Conservation (phyloP, 805 yeast species). For the Pichia phayaonensis region DNA sequence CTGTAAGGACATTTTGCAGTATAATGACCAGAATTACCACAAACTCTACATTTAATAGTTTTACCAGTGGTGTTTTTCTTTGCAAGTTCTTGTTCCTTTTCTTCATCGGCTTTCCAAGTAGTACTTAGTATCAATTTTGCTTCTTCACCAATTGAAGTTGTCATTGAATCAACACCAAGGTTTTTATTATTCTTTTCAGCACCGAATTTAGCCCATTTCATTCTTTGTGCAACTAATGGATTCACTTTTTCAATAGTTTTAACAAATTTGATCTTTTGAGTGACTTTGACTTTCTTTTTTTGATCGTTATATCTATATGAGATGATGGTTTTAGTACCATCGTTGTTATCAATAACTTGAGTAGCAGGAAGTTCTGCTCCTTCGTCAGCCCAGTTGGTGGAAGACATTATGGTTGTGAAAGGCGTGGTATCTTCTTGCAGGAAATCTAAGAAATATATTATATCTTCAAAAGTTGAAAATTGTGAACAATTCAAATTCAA, state of each 20-base stretch:
- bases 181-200: slow-evolving; percentile 57
- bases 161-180: slow-evolving; percentile 81
- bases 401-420: neutral
- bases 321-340: slow-evolving; percentile 85
- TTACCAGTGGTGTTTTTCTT: slow-evolving; percentile 42
- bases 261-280: slow-evolving; percentile 75
- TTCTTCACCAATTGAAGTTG: slow-evolving; percentile 84
- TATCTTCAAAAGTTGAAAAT: no score
- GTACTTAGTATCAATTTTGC: slow-evolving; percentile 68
- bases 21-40: slow-evolving; percentile 85
- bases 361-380: slow-evolving; percentile 69
- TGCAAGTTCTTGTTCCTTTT: slow-evolving; percentile 54
- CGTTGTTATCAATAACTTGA: slow-evolving; percentile 67
- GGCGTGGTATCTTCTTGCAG: no score
- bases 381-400: slow-evolving; percentile 56
- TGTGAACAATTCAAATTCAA: neutral
- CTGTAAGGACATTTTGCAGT: slow-evolving; percentile 94
- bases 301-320: slow-evolving; percentile 66
- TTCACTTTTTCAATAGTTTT: slow-evolving; percentile 75
- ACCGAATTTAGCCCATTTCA: slow-evolving; percentile 85
- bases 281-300: slow-evolving; percentile 79
- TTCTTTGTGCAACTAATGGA: slow-evolving; percentile 79
- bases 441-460: no score
- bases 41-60: slow-evolving; percentile 66
- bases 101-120: slow-evolving; percentile 70